Percentiles rank a stretch among this genome's conserved stretches.
Evolutionary conservation across 2,329 filamentous ascomycete species (phyloP).

Genomic region (Trichoderma sp.): DNA sequence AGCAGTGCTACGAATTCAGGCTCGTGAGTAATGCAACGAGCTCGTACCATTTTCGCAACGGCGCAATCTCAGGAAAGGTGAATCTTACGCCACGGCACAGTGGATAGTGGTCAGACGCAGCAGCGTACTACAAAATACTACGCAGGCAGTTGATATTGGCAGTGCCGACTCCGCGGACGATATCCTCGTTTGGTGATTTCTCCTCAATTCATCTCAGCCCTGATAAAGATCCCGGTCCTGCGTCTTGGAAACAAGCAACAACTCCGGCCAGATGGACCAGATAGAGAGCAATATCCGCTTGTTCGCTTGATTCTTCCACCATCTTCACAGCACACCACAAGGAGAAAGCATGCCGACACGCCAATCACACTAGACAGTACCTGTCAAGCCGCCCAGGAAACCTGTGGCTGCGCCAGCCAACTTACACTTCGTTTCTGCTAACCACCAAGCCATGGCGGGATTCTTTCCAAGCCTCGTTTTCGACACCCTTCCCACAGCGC

Average conservation of each 20-base stretch:
- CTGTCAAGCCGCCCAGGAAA: conserved; percentile 1
- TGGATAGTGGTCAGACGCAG: conserved; percentile 1
- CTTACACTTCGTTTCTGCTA: neutral
- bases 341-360: neutral
- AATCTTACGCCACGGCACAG: neutral
- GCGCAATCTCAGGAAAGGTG: neutral
- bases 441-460: conserved; percentile 19
- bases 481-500: conserved; percentile 9
- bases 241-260: neutral
- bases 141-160: neutral
- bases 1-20: neutral
- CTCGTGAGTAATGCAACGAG: conserved; percentile 2
- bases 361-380: neutral
- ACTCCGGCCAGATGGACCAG: conserved; percentile 1
- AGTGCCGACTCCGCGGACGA: neutral
- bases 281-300: conserved; percentile 1
- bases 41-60: neutral
- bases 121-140: neutral
- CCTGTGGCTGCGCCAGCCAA: conserved; percentile 1
- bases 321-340: conserved; percentile 6
- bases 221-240: conserved; percentile 3
- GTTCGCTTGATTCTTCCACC: neutral
- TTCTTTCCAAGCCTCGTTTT: conserved; percentile 3
- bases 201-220: conserved; percentile 16
- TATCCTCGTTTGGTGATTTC: neutral